phyloP scores from a whole-genome alignment of 1,284 basidiomycete genomes.

The Microbotryum silenes-acaulis region DNA sequence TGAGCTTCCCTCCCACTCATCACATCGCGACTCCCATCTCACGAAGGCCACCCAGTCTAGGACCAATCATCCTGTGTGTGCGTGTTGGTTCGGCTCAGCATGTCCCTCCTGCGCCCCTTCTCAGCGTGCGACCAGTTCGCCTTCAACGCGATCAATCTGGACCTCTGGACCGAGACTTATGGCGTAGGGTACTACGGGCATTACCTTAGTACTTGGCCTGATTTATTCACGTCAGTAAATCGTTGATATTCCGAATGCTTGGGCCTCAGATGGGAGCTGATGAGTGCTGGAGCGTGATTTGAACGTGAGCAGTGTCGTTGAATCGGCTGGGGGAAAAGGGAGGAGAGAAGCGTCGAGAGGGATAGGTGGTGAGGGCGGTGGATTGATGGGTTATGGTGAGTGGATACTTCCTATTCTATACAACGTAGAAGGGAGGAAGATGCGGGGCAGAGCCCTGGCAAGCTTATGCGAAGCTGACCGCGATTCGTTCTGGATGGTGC shows the following conservation, averaged over 20 bases:
- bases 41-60: too few relatives aligned
- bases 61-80: too few relatives aligned
- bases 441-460: background rate
- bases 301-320: constrained; percentile 22
- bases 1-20: too few relatives aligned
- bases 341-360: constrained; percentile 57
- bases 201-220: constrained; percentile 83
- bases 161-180: constrained; percentile 91
- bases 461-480: background rate
- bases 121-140: constrained; percentile 77
- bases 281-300: background rate
- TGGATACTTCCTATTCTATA: too few relatives aligned
- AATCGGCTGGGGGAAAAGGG: constrained; percentile 15
- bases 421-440: too few relatives aligned
- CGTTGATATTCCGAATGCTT: background rate
- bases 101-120: constrained; percentile 77
- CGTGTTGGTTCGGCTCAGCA: constrained; percentile 36
- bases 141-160: constrained; percentile 88
- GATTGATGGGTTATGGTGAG: constrained; percentile 75
- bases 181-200: constrained; percentile 74
- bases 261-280: background rate
- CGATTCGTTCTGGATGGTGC: background rate
- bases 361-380: constrained; percentile 54
- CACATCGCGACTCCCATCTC: too few relatives aligned
- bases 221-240: constrained; percentile 56